Base-by-base conservation (phyloP, 495 filamentous ascomycete species). In the Tuber calosporum region DNA sequence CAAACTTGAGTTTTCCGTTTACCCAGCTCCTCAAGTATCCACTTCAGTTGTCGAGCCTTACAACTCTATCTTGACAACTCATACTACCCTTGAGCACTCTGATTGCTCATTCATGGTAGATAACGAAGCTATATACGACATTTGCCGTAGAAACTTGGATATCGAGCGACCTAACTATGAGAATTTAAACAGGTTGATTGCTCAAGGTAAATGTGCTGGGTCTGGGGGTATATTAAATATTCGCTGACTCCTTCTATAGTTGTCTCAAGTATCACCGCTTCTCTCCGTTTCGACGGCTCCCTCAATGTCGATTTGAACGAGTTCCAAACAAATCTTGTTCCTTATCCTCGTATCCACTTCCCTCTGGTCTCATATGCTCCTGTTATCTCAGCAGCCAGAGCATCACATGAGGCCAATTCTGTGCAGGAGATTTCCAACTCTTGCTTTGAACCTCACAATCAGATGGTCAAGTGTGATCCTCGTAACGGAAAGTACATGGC, bases 401-500 rank as follows among this genome's bases (percentile, higher is more conserved):
- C 90, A 82, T 89, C 90, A 42, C 93, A 96, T 81, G 93, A 96
- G 86, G 94, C 88, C 82, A 86, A 88, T 83, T 88, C 86, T 11
- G 87, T 89, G 72, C 85, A 86, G 79, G 88, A 89, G 83, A 89
- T 89, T 82, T 88, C 88, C 81, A 87, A 81, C 84, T 86, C 86
- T 75, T 89, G 92, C 84, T 94, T 94, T 82, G 93, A 96, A 85
- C 93, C 93, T 69, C 92, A 93, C 87, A 96, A 96, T 86, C 93
- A 96, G 86, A 96, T 96, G 93, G 93, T 96, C 37, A 92, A 94
- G 81, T 96, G 93, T 82, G 92, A 96, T 80, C 93, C 93, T 72
- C 90, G 91, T 79, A 92, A 94, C 72, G 93, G 93, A 82, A 96
- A 96, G 85, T 96, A 95, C 87, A 96, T 96, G 93, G 93, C 93